A percentile compares a stretch with the other conserved stretches of the same genome.
Conservation (phyloP, 345 rosid genomes). For the Citrus unshiu region DNA sequence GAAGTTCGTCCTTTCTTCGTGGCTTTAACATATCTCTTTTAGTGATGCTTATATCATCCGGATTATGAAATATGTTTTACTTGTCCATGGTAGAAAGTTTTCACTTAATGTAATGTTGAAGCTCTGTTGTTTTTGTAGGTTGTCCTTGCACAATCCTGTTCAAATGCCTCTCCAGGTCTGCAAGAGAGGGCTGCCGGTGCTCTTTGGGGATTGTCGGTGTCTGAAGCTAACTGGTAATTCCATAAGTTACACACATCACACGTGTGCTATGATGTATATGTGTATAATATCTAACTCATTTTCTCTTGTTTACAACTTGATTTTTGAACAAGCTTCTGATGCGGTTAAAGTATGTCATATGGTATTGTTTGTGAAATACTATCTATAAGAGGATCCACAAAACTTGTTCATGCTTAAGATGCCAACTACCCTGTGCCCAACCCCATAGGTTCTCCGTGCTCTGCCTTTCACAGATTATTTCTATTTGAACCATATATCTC, state of each 20-base stretch:
- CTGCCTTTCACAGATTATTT: background rate
- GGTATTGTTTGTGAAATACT: background rate
- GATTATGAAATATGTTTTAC: background rate
- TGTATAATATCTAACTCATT: background rate
- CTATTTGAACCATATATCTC: background rate
- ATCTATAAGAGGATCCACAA: background rate
- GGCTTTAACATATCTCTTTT: background rate
- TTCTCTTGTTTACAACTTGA: background rate
- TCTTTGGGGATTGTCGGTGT: constrained; percentile 94
- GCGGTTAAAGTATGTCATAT: background rate
- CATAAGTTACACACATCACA: background rate
- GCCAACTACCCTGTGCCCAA: background rate
- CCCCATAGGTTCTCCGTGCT: background rate
- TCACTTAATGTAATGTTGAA: constrained; percentile 4
- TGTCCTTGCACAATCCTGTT: constrained; percentile 79
- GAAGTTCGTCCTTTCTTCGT: background rate
- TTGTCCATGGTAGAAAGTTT: constrained; percentile 4
- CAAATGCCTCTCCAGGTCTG: constrained; percentile 87
- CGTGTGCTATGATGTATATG: background rate
- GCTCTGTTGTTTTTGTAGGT: constrained; percentile 46
- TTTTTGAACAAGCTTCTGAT: background rate
- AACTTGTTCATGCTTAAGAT: background rate
- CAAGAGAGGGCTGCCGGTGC: constrained; percentile 99
- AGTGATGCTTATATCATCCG: background rate
- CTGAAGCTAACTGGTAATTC: constrained; percentile 80